Base-by-base conservation (phyloP, 768 basidiomycete species). In the Hericium alpestre region DNA sequence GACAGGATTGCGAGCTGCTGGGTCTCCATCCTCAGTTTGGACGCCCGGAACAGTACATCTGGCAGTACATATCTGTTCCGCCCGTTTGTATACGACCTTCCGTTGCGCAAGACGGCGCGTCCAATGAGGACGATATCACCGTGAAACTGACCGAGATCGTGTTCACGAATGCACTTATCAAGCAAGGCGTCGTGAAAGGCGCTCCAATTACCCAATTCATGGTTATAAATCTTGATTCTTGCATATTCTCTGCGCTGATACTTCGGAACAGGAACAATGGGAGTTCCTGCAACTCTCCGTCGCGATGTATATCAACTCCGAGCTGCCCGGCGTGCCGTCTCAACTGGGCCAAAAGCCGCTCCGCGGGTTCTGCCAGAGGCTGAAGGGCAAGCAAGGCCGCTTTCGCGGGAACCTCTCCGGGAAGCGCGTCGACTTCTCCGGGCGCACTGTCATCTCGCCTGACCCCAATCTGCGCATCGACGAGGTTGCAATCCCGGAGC, bases 381-480 rank as follows among this genome's bases (percentile, higher is more conserved):
- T 99, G 53, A 99, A 99, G 73, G 96, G 96, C 38, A 99, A 99
- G 68, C 95, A 98, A 69, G 96, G 96, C 65, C 93, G 96, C 50
- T 98, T 99, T 73, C 81, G 96, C 68, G 96, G 96, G n/a, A 99
- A 99, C 67, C 78, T 99, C 9, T 97, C 94, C 0, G 96, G 96
- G 60, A 99, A 99, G 71, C 93, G 96, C 69, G 96, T 99, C 61
- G 96, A 99, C 69, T 98, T 98, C 68, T 97, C 94, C 0, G 95
- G 85, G 4, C 88, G 96, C 64, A 99, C 96, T 6, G 96, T 99
- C 70, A 99, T 99, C 66, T 95, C 93, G 2, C 96, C 96, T 1
- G 96, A 99, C 70, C 96, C 96, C 16, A 99, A 98, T 67, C 74
- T 99, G 61, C 86, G 92, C 53, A 96, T 99, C 66, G 96, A 99